phyloP scores from a whole-genome alignment of 2,329 filamentous ascomycete genomes.

The Neocatenulostroma microsporum region DNA sequence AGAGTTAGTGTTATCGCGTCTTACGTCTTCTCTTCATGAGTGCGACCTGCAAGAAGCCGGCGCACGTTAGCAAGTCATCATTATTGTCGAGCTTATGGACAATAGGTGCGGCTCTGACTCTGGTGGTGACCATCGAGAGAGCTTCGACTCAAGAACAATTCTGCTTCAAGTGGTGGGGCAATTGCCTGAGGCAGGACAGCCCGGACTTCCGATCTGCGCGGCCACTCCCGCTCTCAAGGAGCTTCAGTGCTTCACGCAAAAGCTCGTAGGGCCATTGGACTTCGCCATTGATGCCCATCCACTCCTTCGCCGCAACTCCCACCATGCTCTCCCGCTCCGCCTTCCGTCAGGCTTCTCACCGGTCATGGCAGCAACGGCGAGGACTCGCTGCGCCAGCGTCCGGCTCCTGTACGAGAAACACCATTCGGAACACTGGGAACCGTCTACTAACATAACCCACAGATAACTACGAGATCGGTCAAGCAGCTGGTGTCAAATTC shows the following conservation, averaged over 20 bases:
- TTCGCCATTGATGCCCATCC: constrained; percentile 16
- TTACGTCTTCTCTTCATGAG: background rate
- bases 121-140: constrained; percentile 1
- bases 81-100: background rate
- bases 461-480: constrained; percentile 81
- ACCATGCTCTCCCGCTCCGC: constrained; percentile 61
- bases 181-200: background rate
- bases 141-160: background rate
- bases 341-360: constrained; percentile 55
- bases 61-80: background rate
- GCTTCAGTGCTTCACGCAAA: background rate
- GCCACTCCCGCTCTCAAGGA: constrained; percentile 6
- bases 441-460: too few relatives aligned
- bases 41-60: background rate
- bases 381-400: constrained; percentile 60
- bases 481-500: constrained; percentile 82
- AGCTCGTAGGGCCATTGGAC: background rate
- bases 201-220: constrained; percentile 10
- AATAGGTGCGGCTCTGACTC: background rate
- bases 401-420: constrained; percentile 68
- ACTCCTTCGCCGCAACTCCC: constrained; percentile 15
- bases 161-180: background rate
- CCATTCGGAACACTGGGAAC: too few relatives aligned
- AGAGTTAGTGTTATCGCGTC: constrained; percentile 25
- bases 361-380: constrained; percentile 54